phyloP scores from a whole-genome alignment of 495 filamentous ascomycete genomes.

The Halenospora varia region DNA sequence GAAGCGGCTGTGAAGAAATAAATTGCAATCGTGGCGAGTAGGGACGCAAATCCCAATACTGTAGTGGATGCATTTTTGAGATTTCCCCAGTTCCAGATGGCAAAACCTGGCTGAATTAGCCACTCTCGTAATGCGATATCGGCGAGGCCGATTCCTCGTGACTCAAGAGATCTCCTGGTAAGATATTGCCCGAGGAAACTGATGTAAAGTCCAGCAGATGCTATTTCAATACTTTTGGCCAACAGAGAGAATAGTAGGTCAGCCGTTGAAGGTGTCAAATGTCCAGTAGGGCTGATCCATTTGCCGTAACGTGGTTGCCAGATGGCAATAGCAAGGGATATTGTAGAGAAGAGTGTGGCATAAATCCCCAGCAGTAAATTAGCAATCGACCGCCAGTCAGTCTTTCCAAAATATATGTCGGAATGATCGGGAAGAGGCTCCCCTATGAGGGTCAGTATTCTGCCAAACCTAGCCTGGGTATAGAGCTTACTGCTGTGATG shows the following conservation, averaged over 20 bases:
- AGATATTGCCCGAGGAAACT: constrained; percentile 66
- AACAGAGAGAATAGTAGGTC: constrained; percentile 55
- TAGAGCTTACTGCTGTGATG: not conserved
- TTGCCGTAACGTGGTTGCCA: constrained; percentile 54
- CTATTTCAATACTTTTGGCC: constrained; percentile 67
- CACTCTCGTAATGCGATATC: constrained; percentile 62
- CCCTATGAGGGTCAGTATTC: not conserved
- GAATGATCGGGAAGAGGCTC: not conserved
- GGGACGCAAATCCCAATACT: constrained; percentile 49
- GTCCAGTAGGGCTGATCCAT: constrained; percentile 35
- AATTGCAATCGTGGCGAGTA: constrained; percentile 54
- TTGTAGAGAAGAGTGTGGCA: constrained; percentile 57
- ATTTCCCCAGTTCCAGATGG: constrained; percentile 59
- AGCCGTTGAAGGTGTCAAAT: constrained; percentile 50
- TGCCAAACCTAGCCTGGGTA: not conserved
- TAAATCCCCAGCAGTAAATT: constrained; percentile 59
- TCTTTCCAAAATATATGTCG: not conserved
- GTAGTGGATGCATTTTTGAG: constrained; percentile 55
- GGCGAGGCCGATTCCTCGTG: constrained; percentile 60
- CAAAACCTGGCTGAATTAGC: constrained; percentile 44
- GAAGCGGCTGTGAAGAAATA: constrained; percentile 70
- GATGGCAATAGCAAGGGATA: constrained; percentile 56
- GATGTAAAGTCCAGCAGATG: constrained; percentile 71
- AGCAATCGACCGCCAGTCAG: constrained; percentile 47
- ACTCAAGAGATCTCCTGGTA: constrained; percentile 53